Base-by-base conservation (phyloP, 306 rosid species). In the Lotus japonicus region DNA sequence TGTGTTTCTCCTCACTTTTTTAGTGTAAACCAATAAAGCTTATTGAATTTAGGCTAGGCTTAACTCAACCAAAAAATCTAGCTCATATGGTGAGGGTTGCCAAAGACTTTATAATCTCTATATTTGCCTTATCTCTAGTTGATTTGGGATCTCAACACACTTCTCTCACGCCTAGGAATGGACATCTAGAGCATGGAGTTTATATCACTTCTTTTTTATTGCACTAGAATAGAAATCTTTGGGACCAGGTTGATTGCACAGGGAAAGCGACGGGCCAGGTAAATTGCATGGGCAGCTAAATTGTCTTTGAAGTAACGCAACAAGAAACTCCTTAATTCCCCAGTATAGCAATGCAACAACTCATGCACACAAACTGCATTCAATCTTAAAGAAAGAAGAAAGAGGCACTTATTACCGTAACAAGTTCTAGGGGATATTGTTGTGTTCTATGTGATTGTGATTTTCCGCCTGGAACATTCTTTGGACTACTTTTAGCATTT, bases 401-500 rank as follows among this genome's bases (percentile, higher is more conserved):
- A 11, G 51, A 75, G 12, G 11, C 15, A 50, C 48, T 48, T 58
- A 86, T 82, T 84, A 94, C 98, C 74, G 74, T 88, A 56, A 94
- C 78, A 76, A 84, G 67, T 71, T 90, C 87, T 23, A 90, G 72
- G 13, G 95, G 97, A 81, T 72, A 79, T 76, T 70, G 79, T 44
- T 58, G 77, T 50, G 33, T 59, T 77, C 79, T 70, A 65, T 12
- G 31, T 59, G 78, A 74, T 63, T 57, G 82, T 61, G 68, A 51
- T 70, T 84, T 83, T 56, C 75, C 85, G 51, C 66, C 79, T 31
- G 51, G 39, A 73, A 52, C 66, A 60, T 79, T 77, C 77, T 84
- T 83, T 39, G 89, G 85, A 75, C 68, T 69, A 58, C 92, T 74
- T 79, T 82, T 87, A 9, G 92, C 95, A 72, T 79, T 82, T 38